Percentiles rank a stretch among this genome's conserved stretches.
Evolutionary conservation across 208 protist species (phyloP).

Genomic region (Acanthamoeba castellanii): DNA sequence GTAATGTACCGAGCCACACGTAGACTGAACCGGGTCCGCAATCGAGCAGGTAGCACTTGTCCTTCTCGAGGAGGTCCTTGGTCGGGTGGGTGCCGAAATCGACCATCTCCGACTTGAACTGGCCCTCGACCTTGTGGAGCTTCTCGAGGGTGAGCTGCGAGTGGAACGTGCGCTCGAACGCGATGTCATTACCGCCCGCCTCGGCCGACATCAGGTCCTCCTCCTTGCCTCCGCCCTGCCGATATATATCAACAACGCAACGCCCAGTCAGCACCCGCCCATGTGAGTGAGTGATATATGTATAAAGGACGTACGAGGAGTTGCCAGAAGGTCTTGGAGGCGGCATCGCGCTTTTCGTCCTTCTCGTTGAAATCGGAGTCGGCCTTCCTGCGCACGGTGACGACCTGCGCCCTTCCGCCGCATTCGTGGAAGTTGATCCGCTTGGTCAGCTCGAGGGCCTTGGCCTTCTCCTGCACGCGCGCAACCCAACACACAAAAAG

Average conservation of each 20-base stretch:
- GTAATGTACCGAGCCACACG: conserved; percentile 22
- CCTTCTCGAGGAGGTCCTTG: conserved; percentile 1
- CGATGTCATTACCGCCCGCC: conserved; percentile 70
- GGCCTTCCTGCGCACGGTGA: conserved; percentile 14
- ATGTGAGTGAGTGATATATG: too few species aligned
- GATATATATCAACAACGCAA: conserved; percentile 30
- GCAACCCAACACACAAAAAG: neutral
- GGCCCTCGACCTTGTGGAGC: neutral
- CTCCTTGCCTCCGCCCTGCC: conserved; percentile 48
- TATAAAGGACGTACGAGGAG: neutral
- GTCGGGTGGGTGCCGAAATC: conserved; percentile 20
- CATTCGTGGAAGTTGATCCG: conserved; percentile 73
- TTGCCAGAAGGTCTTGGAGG: neutral
- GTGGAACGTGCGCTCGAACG: conserved; percentile 62
- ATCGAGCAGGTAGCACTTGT: conserved; percentile 66
- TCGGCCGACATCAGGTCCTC: conserved; percentile 67
- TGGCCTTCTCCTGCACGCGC: conserved; percentile 63
- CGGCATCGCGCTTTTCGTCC: conserved; percentile 23
- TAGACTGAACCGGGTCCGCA: conserved; percentile 65
- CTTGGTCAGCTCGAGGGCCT: conserved; percentile 59
- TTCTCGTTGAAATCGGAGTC: conserved; percentile 41
- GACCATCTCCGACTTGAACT: conserved; percentile 34
- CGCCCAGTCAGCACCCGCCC: too few species aligned
- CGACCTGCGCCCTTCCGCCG: conserved; percentile 32
- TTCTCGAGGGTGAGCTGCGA: conserved; percentile 56